A percentile compares a stretch with the other conserved stretches of the same genome.
Evolutionary conservation across 192 early-diverging fungal genomes (phyloP).

Genomic region (Coemansia sp.): DNA sequence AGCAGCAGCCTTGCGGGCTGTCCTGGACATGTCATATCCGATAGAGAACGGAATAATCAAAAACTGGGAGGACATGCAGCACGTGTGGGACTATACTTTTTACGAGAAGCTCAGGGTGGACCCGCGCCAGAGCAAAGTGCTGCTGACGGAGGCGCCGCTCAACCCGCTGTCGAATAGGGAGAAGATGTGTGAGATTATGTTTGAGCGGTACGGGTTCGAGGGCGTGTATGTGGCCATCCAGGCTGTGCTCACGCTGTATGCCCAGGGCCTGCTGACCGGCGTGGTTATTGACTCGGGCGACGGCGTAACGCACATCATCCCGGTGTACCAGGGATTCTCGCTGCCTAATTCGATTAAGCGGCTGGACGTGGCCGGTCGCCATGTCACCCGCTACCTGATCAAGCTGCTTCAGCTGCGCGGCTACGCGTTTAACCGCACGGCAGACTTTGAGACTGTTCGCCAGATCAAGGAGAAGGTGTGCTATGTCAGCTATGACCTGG

Average conservation of each 20-base stretch:
- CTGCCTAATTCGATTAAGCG: conserved; percentile 93
- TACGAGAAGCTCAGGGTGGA: conserved; percentile 87
- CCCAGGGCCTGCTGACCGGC: conserved; percentile 95
- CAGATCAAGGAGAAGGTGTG: conserved; percentile 99
- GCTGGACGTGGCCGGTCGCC: conserved; percentile 94
- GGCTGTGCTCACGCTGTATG: conserved; percentile 93
- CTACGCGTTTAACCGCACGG: conserved; percentile 90
- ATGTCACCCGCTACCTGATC: conserved; percentile 92
- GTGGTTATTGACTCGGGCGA: conserved; percentile 97
- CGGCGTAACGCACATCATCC: conserved; percentile 95
- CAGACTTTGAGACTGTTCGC: conserved; percentile 96
- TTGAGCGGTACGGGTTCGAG: conserved; percentile 94
- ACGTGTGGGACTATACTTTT: conserved; percentile 99
- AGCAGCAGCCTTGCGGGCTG: conserved; percentile 79
- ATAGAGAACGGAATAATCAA: conserved; percentile 98
- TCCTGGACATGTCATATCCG: conserved; percentile 95
- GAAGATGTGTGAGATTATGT: conserved; percentile 99
- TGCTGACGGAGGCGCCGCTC: conserved; percentile 93
- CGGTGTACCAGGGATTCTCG: conserved; percentile 96
- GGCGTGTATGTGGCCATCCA: conserved; percentile 97
- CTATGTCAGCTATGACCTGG: conserved; percentile 96
- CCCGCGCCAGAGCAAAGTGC: conserved; percentile 83
- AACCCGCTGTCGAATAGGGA: conserved; percentile 98
- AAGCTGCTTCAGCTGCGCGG: conserved; percentile 92
- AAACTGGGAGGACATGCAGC: conserved; percentile 97